These are phyloP conservation scores for Curvularia spicifera DNA, from an alignment of 2,329 filamentous ascomycete genomes.

Conservation along the genomic window DNA sequence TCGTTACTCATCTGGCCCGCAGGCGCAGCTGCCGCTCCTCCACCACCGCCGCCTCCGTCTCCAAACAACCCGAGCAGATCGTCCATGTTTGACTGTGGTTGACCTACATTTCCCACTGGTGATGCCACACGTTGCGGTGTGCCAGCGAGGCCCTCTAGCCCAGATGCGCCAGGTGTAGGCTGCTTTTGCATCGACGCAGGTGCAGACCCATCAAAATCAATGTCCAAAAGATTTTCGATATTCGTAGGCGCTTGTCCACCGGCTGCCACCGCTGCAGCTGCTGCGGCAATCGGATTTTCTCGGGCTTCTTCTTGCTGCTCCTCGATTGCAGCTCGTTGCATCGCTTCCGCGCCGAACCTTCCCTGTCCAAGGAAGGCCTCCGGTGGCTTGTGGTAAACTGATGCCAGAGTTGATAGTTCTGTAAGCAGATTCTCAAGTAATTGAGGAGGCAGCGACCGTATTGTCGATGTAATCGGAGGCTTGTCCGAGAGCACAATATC, in stretches of 20 bases:
- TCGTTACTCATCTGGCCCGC: constrained; percentile 53
- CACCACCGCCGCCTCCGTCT: constrained; percentile 47
- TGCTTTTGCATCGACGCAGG: constrained; percentile 82
- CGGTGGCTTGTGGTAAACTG: constrained; percentile 97
- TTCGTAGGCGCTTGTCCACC: constrained; percentile 71
- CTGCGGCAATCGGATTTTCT: constrained; percentile 92
- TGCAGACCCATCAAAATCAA: constrained; percentile 91
- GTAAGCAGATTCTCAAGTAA: constrained; percentile 88
- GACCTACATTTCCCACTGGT: constrained; percentile 58
- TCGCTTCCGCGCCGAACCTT: constrained; percentile 88
- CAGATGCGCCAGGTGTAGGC: constrained; percentile 57
- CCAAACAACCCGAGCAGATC: constrained; percentile 78
- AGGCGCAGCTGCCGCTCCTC: constrained; percentile 36
- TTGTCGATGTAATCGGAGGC: constrained; percentile 91
- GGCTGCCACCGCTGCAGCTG: constrained; percentile 69
- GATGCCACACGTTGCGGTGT: constrained; percentile 74
- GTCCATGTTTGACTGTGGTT: constrained; percentile 69
- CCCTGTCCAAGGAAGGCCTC: constrained; percentile 98
- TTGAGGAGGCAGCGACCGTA: constrained; percentile 81
- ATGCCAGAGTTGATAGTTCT: constrained; percentile 92
- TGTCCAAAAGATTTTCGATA: constrained; percentile 92
- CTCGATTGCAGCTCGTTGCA: constrained; percentile 94
- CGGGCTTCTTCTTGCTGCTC: constrained; percentile 91
- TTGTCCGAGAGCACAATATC: constrained; percentile 92
- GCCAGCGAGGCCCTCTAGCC: constrained; percentile 62